phyloP scores from a whole-genome alignment of 2,329 filamentous ascomycete species.

The Diplodia scrobiculata region DNA sequence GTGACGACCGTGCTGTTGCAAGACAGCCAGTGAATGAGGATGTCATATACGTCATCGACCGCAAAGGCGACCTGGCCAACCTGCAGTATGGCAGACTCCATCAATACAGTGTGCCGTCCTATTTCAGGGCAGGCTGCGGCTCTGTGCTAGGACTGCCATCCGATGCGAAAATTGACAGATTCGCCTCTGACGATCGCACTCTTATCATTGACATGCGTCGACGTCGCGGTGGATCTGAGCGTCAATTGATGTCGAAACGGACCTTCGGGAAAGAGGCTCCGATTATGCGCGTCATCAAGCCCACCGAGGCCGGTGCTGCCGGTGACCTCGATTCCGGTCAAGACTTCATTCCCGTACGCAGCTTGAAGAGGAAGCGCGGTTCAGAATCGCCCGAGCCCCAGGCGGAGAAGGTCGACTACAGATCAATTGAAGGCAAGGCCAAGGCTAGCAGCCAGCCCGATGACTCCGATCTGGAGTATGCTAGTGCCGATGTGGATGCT shows the following conservation, averaged over 20 bases:
- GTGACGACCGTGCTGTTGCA: neutral
- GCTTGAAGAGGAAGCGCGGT: slow-evolving; percentile 35
- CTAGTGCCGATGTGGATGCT: slow-evolving; percentile 34
- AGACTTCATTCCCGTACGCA: slow-evolving; percentile 41
- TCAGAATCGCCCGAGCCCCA: slow-evolving; percentile 30
- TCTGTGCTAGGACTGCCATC: slow-evolving; percentile 67
- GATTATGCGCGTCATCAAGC: slow-evolving; percentile 37
- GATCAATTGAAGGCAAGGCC: slow-evolving; percentile 43
- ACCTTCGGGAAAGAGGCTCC: slow-evolving; percentile 35
- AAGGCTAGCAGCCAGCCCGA: slow-evolving; percentile 31
- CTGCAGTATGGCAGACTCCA: slow-evolving; percentile 73
- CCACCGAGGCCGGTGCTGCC: neutral
- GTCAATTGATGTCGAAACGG: slow-evolving; percentile 47
- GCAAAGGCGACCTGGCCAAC: slow-evolving; percentile 74
- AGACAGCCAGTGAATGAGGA: neutral
- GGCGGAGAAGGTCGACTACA: slow-evolving; percentile 41
- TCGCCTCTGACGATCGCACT: slow-evolving; percentile 57
- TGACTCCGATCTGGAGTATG: slow-evolving; percentile 46
- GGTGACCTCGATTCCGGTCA: slow-evolving; percentile 26
- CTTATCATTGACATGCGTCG: slow-evolving; percentile 41
- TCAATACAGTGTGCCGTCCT: slow-evolving; percentile 69
- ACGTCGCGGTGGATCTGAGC: slow-evolving; percentile 50
- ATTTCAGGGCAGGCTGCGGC: slow-evolving; percentile 69
- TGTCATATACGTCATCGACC: slow-evolving; percentile 61
- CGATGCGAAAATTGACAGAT: slow-evolving; percentile 67